Evolutionary conservation across 108 stramenopile genomes (phyloP), one percentile per base, ranked within the genome.

Genomic region (Skeletonema grethae): DNA sequence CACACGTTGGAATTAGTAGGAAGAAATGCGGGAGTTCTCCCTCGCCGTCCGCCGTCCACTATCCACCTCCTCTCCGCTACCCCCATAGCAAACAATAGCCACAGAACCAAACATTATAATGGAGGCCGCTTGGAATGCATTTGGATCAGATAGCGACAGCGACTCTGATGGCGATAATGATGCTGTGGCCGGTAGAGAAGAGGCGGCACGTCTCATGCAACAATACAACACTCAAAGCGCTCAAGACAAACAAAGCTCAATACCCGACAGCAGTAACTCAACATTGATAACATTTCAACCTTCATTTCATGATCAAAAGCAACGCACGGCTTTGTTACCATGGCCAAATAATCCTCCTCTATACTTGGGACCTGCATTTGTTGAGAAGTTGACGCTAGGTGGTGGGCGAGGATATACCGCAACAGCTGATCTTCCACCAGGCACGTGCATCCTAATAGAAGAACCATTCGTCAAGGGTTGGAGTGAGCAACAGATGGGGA

Each of bases 321-420:
- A 18, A 62, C 77, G 77, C 2, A 56, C 63, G 7, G 38, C 35
- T 0, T 28, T 34, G 32, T 24, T 81, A 32, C 71, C 70, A 18
- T 81, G 80, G 77, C 81, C 84, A 22, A 20, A 73, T 7, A 20
- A 24, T 7, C 82, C 82, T 7, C 92, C 92, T 4, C 65, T 84
- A 20, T 94, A 87, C 63, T 57, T 89, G 36, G 85, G 84, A 2
- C 81, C 88, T 1, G 77, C 86, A 15, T 9, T 67, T 7, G 63
- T 85, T 0, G 73, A 67, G 10, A 69, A 74, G 3, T 65, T 85
- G 1, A 57, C 61, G 13, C 69, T 64, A 41, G 90, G 92, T 15
- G 90, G 88, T n/a, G 90, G 90, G 10, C 53, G 93, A 56, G 93
- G 88, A 38, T 91, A 85, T 53, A 82, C 90, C 12, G 93, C 93